Percentiles rank a stretch among this genome's conserved stretches.
phyloP scores from a whole-genome alignment of 495 filamentous ascomycete species.

The Penicillium taxi region DNA sequence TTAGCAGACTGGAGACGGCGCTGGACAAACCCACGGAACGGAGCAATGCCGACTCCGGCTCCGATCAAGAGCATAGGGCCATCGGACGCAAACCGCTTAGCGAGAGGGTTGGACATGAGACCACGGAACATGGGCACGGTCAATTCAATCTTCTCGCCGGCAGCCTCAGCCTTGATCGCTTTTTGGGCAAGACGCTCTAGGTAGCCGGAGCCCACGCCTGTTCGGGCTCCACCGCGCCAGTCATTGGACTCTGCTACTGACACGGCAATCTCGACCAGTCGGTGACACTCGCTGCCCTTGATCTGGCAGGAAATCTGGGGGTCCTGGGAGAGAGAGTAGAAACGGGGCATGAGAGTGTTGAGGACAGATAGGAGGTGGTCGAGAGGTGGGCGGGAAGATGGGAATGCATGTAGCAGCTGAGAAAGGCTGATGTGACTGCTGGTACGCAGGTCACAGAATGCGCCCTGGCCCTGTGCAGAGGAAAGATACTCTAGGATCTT shows the following conservation, averaged over 20 bases:
- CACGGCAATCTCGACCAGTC: conserved; percentile 89
- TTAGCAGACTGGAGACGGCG: conserved; percentile 90
- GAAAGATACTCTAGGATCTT: conserved; percentile 79
- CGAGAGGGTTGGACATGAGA: conserved; percentile 95
- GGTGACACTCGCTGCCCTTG: conserved; percentile 61
- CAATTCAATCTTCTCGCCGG: conserved; percentile 47
- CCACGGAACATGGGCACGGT: conserved; percentile 95
- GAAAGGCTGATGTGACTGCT: conserved; percentile 73
- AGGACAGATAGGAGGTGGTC: conserved; percentile 72
- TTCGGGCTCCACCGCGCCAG: conserved; percentile 61
- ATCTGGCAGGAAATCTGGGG: conserved; percentile 71
- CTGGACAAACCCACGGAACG: conserved; percentile 95
- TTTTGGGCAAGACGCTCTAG: conserved; percentile 70
- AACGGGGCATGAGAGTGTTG: conserved; percentile 85
- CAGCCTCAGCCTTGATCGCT: conserved; percentile 56
- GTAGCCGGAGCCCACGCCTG: conserved; percentile 73
- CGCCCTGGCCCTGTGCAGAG: conserved; percentile 83
- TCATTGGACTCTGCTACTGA: conserved; percentile 81
- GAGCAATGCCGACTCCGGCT: conserved; percentile 91
- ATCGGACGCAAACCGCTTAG: conserved; percentile 78
- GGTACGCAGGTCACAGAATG: conserved; percentile 92
- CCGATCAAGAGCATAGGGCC: conserved; percentile 97
- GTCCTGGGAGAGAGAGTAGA: conserved; percentile 96
- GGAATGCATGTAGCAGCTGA: conserved; percentile 87
- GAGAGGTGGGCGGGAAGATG: conserved; percentile 78